A percentile compares a stretch with the other conserved stretches of the same genome.
phyloP scores from a whole-genome alignment of 2,329 filamentous ascomycete species.

The Phyllosticta capitalensis region DNA sequence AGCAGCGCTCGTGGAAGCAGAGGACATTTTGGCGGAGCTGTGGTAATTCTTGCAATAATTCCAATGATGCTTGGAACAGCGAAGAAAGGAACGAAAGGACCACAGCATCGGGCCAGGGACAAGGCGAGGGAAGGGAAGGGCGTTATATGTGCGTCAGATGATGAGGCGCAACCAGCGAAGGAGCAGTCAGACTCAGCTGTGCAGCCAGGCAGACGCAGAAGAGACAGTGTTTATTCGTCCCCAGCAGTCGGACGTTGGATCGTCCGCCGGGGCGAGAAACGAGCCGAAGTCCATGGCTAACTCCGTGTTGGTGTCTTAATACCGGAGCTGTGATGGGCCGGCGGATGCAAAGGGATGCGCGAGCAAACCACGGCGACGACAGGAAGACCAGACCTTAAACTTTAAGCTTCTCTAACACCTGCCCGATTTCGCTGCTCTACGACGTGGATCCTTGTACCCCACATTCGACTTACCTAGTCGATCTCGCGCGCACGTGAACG shows the following conservation, averaged over 20 bases:
- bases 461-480: not conserved
- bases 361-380: no score
- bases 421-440: not conserved
- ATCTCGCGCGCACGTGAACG: not conserved
- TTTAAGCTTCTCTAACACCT: not conserved
- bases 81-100: conserved; percentile 2
- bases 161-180: not conserved
- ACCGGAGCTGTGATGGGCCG: not conserved
- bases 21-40: conserved; percentile 17
- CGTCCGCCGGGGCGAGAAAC: not conserved
- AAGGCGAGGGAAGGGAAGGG: conserved; percentile 17
- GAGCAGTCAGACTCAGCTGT: not conserved
- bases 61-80: conserved; percentile 2
- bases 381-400: not conserved
- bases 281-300: not conserved
- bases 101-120: conserved; percentile 20
- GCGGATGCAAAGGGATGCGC: not conserved
- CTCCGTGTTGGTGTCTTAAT: not conserved
- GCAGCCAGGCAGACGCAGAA: not conserved
- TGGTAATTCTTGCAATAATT: conserved; percentile 3
- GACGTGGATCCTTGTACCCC: not conserved
- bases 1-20: conserved; percentile 21
- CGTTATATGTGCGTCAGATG: not conserved
- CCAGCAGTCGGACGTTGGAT: not conserved
- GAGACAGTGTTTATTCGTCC: not conserved